Percentiles rank a stretch among this genome's conserved stretches.
phyloP scores from a whole-genome alignment of 2,329 filamentous ascomycete species.

The Drechslera avenae region DNA sequence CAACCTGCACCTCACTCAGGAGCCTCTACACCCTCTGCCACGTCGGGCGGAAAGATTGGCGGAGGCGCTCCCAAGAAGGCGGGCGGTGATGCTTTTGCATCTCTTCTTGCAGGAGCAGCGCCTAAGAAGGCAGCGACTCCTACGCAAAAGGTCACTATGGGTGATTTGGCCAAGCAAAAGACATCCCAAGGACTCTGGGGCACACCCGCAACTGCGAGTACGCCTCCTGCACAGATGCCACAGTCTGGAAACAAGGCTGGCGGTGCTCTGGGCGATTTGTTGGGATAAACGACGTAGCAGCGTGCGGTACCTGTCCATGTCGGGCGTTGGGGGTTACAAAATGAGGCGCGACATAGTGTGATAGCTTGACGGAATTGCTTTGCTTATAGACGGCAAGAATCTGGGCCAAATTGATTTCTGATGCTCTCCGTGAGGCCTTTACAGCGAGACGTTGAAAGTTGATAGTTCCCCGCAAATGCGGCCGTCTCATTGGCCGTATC shows the following conservation, averaged over 20 bases:
- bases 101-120: conserved; percentile 77
- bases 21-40: conserved; percentile 51
- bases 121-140: conserved; percentile 73
- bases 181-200: conserved; percentile 95
- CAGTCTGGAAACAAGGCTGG: conserved; percentile 43
- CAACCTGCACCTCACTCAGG: conserved; percentile 43
- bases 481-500: conserved; percentile 1
- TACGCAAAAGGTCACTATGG: conserved; percentile 73
- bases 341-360: conserved; percentile 1
- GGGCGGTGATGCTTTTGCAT: conserved; percentile 86
- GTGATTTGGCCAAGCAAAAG: conserved; percentile 97
- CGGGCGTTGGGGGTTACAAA: conserved; percentile 8
- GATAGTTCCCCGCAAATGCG: conserved; percentile 11
- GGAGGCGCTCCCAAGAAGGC: conserved; percentile 52
- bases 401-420: not conserved
- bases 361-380: not conserved
- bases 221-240: conserved; percentile 34
- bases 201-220: conserved; percentile 58
- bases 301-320: too few relatives aligned
- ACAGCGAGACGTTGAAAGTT: not conserved
- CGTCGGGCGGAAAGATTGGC: conserved; percentile 49
- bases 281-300: conserved; percentile 32
- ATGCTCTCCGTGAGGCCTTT: not conserved
- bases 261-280: conserved; percentile 44
- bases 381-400: not conserved